These are phyloP conservation scores for Zychaea mexicana DNA, from an alignment of 371 early-diverging fungal species.

Conservation along the genomic window DNA sequence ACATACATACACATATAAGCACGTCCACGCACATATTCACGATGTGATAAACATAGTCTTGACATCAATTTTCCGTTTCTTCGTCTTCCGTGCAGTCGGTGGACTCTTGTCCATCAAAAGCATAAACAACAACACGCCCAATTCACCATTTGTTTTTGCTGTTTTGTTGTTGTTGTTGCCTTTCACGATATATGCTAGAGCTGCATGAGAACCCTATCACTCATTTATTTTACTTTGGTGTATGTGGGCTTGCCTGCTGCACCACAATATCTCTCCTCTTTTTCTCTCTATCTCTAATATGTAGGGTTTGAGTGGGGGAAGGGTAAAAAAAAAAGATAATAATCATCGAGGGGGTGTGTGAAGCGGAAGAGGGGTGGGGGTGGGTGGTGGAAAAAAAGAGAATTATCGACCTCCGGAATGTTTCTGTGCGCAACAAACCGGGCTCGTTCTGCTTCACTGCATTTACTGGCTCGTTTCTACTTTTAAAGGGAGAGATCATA, in stretches of 20 bases:
- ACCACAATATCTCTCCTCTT: background rate
- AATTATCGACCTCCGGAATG: background rate
- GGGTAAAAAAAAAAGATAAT: too few species aligned
- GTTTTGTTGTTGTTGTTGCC: conserved; percentile 2
- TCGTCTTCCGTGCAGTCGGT: conserved; percentile 2
- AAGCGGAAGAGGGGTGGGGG: too few species aligned
- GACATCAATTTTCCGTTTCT: conserved; percentile 8
- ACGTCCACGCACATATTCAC: background rate
- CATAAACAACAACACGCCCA: conserved; percentile 5
- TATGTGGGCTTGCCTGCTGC: too few species aligned
- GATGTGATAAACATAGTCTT: background rate
- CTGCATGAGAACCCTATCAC: background rate
- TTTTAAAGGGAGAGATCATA: conserved; percentile 1
- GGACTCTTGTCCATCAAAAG: background rate
- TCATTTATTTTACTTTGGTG: background rate
- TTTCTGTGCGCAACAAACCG: background rate
- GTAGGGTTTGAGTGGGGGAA: background rate
- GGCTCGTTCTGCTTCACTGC: background rate
- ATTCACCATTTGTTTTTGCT: background rate
- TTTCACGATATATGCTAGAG: background rate
- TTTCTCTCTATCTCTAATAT: background rate
- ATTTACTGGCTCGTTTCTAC: conserved; percentile 4
- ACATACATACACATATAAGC: conserved; percentile 3
- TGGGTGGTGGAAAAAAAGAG: background rate
- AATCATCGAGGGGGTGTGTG: too few species aligned